Evolutionary conservation across 1,139 yeast species (phyloP), one percentile per base, ranked within the genome.

Genomic region (Nadsonia commutata): DNA sequence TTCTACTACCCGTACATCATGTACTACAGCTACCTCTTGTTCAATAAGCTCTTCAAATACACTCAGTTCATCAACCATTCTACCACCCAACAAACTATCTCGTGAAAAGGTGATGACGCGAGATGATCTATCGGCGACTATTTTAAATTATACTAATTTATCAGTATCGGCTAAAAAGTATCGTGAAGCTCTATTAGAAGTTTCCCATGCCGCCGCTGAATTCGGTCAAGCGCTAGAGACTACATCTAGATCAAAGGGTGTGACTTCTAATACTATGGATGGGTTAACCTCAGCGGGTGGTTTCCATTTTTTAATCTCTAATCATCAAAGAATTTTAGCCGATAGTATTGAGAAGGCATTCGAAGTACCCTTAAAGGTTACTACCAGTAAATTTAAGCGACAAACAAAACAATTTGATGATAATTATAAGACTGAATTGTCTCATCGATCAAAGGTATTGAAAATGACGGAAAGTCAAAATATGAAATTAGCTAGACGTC

Each of bases 201-300:
- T 79, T 21, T 70, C 86, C 1, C 60, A 60, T 19, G 79, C 85
- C 0, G 83, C 94, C 7, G 79, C 79, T 27, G 79, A 74, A 44
- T 76, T 85, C 58, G 95, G 94, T 0, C 65, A 67, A 6, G 77
- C 90, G 1, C 63, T 84, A 47, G 94, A 83, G 54, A 71, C 70
- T 23, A 70, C 78, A 46, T 83, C 94, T 1, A 70, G 77, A 44
- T 72, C 80, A 45, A 77, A 78, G 56, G 86, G 88, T 31, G 68
- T 77, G 27, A 80, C 75, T 16, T 62, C 33, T 27, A 13, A 64
- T 20, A 75, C 79, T 0, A 72, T 79, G 1, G 81, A 80, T 51
- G 85, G 86, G 3, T 60, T 84, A 17, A 63, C 76, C 51, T 72
- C 78, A 40, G 84, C 90, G 0, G 82, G 86, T 38, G 94, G 94